Base-by-base conservation (phyloP, 495 filamentous ascomycete species). In the Talaromyces trachyspermus region DNA sequence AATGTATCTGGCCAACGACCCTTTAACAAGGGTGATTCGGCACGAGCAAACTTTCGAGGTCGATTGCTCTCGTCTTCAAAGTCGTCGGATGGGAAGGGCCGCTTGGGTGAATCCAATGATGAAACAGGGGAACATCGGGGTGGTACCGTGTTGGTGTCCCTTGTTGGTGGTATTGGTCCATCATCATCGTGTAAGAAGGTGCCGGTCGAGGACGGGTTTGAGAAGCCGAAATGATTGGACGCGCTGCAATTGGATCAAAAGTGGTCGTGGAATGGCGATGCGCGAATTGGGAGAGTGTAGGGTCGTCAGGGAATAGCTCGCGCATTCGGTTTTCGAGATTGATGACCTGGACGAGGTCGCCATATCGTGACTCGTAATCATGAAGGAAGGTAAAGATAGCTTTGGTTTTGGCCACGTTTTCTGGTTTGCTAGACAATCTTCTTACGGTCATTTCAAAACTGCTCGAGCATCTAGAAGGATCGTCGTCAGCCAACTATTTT, bases 401-500 rank as follows among this genome's bases (percentile, higher is more conserved):
- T 57, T 94, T 94, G 4, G 88, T 74, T 53, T 89, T 95, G 48
- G 76, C 71, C 0, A 81, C 67, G 26, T 74, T 74, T 51, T 91
- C 84, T 0, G 82, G 76, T 49, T 86, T 90, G 23, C 80, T 71
- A 17, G 83, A 79, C 37, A 95, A 72, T 43, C 81, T 83, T 55
- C 80, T 82, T 43, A 95, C 86, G 2, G 87, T 86, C 26, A 88
- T 95, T 57, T 96, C 90, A 63, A 97, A 98, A 95, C 85, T 3
- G 88, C 89, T 50, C 92, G 76, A 38, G 91, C 92, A 75, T 98
- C 89, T 95, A 54, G n/a, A 20, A 46, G 15, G 14, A 39, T 43
- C 12, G 54, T 23, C 10, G 43, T 71, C 49, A 64, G 56, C n/a
- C 48, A 46, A 5, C 7, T 15, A 37, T 10, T 15, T 18, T 20